Evolutionary conservation across 129 eudicot genomes (phyloP), one percentile per base, ranked within the genome.

Genomic region (Chrysanthemum seticuspe): DNA sequence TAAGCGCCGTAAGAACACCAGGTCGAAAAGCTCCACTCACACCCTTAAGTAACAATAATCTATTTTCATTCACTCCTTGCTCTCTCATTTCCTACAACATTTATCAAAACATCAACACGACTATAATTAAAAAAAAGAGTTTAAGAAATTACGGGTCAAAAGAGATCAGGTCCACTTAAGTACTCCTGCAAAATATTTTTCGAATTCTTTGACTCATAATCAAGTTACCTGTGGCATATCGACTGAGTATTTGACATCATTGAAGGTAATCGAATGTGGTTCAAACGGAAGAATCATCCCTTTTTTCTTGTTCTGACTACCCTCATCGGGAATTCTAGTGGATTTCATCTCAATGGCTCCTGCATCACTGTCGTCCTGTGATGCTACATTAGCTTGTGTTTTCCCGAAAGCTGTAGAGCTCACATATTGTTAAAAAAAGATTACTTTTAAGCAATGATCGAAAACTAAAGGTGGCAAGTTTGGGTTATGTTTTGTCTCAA

Each of bases 221-320:
- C 14, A 70, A 71, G 36, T 54, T 54, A 92, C 97, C 88, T 71
- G 85, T 57, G 97, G 97, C 97, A 92, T 92, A 84, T 92, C 98
- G 5, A 89, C 95, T 0, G 98, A 89, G 82, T 93, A 93, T 63
- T 74, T 81, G 65, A 93, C 75, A 23, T 93, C 87, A 52, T 93
- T 90, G 62, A 93, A 93, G 15, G 97, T 86, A 21, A 93, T 87
- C 55, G 86, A 81, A 82, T 87, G 91, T 49, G 90, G 95, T 73
- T 89, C 95, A 77, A 93, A 93, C 12, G 96, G 96, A 72, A 90
- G 96, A 76, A 90, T 79, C 97, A 92, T 92, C 67, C 82, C 87
- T 18, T 80, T 81, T 60, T 78, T 76, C 53, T 71, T 63, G 65
- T 68, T 62, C 34, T 71, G 83, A 40, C 48, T 34, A 12, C 15